A percentile compares a stretch with the other conserved stretches of the same genome.
phyloP scores from a whole-genome alignment of 2,329 filamentous ascomycete genomes.

The Aspergillus pseudoviridinutans region DNA sequence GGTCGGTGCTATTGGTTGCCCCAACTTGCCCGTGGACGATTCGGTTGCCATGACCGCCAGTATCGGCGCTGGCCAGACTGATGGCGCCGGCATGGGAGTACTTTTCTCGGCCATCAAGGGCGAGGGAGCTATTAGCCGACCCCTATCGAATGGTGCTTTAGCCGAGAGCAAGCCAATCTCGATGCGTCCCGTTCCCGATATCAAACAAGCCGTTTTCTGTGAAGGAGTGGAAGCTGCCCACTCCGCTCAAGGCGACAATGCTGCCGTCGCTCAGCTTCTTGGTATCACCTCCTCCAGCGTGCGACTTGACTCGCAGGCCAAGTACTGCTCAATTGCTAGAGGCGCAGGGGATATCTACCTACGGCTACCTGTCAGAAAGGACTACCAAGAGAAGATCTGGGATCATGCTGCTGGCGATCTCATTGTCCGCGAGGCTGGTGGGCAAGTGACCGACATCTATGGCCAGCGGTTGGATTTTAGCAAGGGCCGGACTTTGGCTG shows the following conservation, averaged over 20 bases:
- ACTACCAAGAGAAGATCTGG: constrained; percentile 99
- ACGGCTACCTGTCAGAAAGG: constrained; percentile 75
- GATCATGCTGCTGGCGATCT: constrained; percentile 94
- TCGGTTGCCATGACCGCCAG: constrained; percentile 64
- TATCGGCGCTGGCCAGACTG: constrained; percentile 69
- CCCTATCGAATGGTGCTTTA: constrained; percentile 55
- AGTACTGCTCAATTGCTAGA: constrained; percentile 92
- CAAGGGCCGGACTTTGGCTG: constrained; percentile 75
- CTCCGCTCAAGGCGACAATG: constrained; percentile 84
- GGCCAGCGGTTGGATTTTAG: constrained; percentile 84
- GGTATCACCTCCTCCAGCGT: constrained; percentile 88
- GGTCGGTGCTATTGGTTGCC: constrained; percentile 90
- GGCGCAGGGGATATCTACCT: constrained; percentile 95
- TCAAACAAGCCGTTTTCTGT: constrained; percentile 84
- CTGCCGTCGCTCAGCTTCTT: constrained; percentile 74
- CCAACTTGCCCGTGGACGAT: constrained; percentile 89
- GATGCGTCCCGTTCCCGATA: constrained; percentile 73
- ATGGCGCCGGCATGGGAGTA: constrained; percentile 74
- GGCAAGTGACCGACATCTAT: constrained; percentile 81
- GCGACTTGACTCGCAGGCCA: constrained; percentile 95
- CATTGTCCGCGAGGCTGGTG: constrained; percentile 90
- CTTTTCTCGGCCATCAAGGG: constrained; percentile 81
- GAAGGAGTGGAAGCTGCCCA: constrained; percentile 94
- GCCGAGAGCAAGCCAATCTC: constrained; percentile 59
- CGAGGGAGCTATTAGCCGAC: constrained; percentile 74